Evolutionary conservation across 2,329 filamentous ascomycete genomes (phyloP).

Genomic region (Septoria linicola): DNA sequence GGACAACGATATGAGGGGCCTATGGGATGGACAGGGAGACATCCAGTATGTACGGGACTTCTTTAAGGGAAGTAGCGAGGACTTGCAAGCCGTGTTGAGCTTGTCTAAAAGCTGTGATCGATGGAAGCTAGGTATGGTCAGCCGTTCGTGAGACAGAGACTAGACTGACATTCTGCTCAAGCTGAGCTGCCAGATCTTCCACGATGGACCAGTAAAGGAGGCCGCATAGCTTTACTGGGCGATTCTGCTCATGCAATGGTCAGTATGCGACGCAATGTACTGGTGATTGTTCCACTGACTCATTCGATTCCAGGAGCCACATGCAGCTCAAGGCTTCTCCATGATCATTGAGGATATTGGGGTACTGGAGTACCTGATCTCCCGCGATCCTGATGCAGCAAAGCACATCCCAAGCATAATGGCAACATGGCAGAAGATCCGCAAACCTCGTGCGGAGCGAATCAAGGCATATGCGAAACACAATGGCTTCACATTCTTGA

Average conservation of each 20-base stretch:
- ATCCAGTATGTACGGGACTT: constrained; percentile 10
- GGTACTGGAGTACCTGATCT: constrained; percentile 15
- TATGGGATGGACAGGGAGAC: constrained; percentile 19
- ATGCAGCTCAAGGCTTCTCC: constrained; percentile 20
- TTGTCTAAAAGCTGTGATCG: constrained; percentile 14
- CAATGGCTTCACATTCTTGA: constrained; percentile 5
- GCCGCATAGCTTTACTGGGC: constrained; percentile 15
- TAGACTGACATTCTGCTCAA: constrained; percentile 3
- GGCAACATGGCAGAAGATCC: constrained; percentile 11
- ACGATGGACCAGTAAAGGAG: constrained; percentile 14
- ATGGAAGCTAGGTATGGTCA: constrained; percentile 16
- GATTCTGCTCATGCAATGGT: constrained; percentile 19
- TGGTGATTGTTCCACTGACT: not conserved
- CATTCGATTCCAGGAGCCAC: not conserved
- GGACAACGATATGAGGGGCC: constrained; percentile 11
- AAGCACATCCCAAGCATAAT: constrained; percentile 9
- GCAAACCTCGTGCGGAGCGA: constrained; percentile 15
- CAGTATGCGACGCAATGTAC: not conserved
- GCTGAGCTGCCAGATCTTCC: constrained; percentile 19
- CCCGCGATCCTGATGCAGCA: not conserved
- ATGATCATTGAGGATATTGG: constrained; percentile 19
- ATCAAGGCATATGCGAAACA: constrained; percentile 17
- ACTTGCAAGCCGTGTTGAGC: constrained; percentile 3
- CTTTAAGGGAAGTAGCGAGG: constrained; percentile 13
- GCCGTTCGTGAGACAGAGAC: not conserved